Evolutionary conservation across 495 filamentous ascomycete genomes (phyloP).

Genomic region (Xylaria scruposa): DNA sequence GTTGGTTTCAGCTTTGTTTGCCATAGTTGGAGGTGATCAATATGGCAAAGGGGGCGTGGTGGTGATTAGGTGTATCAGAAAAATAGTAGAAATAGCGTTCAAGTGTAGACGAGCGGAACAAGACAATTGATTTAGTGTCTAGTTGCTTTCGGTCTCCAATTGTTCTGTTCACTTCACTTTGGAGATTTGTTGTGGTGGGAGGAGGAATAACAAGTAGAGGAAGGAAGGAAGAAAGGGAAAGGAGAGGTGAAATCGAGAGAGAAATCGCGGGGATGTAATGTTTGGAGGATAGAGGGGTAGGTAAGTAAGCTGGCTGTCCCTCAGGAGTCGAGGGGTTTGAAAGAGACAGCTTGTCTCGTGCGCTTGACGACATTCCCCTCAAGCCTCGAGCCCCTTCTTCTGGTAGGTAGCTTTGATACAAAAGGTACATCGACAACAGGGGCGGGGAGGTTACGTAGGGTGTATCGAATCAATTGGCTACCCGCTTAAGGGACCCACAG

Average conservation of each 20-base stretch:
- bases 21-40: constrained; percentile 50
- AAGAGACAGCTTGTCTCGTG: constrained; percentile 23
- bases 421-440: constrained; percentile 9
- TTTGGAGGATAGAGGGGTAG: constrained; percentile 27
- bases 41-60: not conserved
- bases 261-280: constrained; percentile 24
- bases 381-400: constrained; percentile 2
- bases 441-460: constrained; percentile 23
- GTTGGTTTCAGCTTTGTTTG: constrained; percentile 55
- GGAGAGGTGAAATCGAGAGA: not conserved
- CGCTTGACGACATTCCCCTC: constrained; percentile 7
- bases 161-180: constrained; percentile 9
- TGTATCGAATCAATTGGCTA: constrained; percentile 18
- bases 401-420: constrained; percentile 5
- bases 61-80: not conserved
- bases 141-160: not conserved
- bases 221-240: constrained; percentile 18
- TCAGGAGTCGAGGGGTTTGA: constrained; percentile 16
- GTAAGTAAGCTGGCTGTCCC: constrained; percentile 7
- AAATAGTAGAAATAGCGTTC: not conserved
- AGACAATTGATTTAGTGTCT: constrained; percentile 10
- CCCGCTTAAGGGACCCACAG: constrained; percentile 3
- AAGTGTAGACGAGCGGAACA: not conserved
- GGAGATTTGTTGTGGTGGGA: constrained; percentile 23
- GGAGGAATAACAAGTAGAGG: constrained; percentile 20